Conservation (phyloP, 225 moss, liverwort and hornwort species). For the Antitrichia curtipendula region DNA sequence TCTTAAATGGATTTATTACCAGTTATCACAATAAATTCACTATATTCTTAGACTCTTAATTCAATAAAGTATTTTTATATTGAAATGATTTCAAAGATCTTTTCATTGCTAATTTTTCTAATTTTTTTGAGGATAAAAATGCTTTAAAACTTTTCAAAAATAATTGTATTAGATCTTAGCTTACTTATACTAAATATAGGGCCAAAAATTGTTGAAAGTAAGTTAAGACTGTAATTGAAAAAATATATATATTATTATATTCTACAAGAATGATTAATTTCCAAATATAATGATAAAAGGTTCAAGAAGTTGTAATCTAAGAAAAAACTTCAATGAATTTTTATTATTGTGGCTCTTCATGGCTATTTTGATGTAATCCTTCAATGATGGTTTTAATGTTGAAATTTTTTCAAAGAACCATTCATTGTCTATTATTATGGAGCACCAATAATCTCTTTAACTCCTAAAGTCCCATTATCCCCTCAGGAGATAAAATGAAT, state of each 20-base stretch:
- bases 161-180: no score
- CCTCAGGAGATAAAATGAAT: no score
- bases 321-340: neutral
- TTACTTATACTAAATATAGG: no score
- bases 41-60: neutral
- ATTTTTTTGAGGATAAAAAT: neutral
- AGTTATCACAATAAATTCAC: no score
- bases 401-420: neutral
- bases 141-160: no score
- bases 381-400: neutral
- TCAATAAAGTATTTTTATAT: neutral
- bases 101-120: neutral
- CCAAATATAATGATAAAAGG: no score
- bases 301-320: neutral
- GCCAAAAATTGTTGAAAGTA: no score
- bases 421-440: no score
- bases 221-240: no score
- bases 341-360: neutral
- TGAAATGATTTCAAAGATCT: neutral
- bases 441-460: neutral
- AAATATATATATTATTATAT: no score
- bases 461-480: fast-evolving
- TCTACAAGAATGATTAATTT: no score
- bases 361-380: neutral
- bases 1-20: neutral